Conservation (phyloP, 2,329 filamentous ascomycete species). For the Trichophyton benhamiae region DNA sequence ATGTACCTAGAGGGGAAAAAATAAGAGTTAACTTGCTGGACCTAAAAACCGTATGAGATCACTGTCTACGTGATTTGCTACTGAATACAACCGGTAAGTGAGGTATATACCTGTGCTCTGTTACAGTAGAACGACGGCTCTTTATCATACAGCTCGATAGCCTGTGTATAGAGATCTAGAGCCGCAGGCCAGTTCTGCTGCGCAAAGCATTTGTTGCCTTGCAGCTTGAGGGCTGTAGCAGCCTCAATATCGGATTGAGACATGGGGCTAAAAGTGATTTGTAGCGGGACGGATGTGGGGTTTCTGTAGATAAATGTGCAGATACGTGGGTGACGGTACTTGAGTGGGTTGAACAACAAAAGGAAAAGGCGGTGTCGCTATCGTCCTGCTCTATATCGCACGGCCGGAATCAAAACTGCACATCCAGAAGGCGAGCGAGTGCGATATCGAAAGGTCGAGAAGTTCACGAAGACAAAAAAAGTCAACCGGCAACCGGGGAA, state of each 20-base stretch:
- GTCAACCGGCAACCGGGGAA: neutral
- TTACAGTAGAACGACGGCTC: slow-evolving; percentile 91
- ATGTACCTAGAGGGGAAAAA: slow-evolving; percentile 50
- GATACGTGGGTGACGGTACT: neutral
- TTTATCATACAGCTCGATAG: slow-evolving; percentile 69
- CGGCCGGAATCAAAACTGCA: neutral
- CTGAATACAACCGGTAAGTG: neutral
- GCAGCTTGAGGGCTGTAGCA: slow-evolving; percentile 74
- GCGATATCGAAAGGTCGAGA: neutral
- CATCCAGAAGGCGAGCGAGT: neutral
- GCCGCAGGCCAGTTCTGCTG: slow-evolving; percentile 75
- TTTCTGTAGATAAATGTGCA: neutral
- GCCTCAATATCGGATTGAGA: slow-evolving; percentile 44
- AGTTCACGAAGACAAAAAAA: neutral
- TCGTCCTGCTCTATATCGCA: neutral
- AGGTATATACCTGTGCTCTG: slow-evolving; percentile 65
- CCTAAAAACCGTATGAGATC: neutral
- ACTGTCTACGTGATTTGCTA: neutral
- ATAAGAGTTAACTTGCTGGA: neutral
- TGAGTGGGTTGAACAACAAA: neutral
- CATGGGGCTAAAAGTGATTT: slow-evolving; percentile 18
- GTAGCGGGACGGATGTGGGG: neutral
- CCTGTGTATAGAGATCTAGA: slow-evolving; percentile 71
- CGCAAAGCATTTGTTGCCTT: slow-evolving; percentile 88
- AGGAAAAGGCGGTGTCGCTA: neutral